Evolutionary conservation across 2,329 filamentous ascomycete species (phyloP).

Genomic region (Calonectria ilicicola): DNA sequence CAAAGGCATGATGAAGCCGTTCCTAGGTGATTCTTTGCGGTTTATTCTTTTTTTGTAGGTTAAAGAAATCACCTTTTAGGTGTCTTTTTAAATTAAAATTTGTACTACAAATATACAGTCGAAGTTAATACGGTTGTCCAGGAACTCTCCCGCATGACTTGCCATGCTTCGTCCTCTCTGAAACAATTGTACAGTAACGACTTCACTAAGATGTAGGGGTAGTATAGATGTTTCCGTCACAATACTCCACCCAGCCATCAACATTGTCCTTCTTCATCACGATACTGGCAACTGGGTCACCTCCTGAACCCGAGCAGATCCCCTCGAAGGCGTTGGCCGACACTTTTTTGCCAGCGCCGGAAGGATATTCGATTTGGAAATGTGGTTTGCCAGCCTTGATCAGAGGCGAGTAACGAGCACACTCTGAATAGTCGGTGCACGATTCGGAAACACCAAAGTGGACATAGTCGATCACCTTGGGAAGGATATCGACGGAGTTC

Average conservation of each 20-base stretch:
- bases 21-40: no score
- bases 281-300: not conserved
- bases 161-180: not conserved
- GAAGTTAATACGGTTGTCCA: not conserved
- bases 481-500: constrained; percentile 73
- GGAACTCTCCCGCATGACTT: not conserved
- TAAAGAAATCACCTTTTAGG: no score
- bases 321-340: not conserved
- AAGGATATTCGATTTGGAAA: constrained; percentile 79
- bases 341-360: constrained; percentile 53
- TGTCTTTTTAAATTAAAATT: not conserved
- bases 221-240: not conserved
- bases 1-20: no score
- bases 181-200: no score
- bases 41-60: no score
- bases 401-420: constrained; percentile 68
- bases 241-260: not conserved
- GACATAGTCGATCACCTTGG: constrained; percentile 58
- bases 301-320: not conserved
- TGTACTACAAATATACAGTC: not conserved
- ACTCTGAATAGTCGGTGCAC: constrained; percentile 73
- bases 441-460: constrained; percentile 79
- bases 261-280: not conserved
- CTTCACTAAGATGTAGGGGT: no score
- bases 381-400: constrained; percentile 73